Base-by-base conservation (phyloP, 306 rosid genomes). In the Sindora glabra region DNA sequence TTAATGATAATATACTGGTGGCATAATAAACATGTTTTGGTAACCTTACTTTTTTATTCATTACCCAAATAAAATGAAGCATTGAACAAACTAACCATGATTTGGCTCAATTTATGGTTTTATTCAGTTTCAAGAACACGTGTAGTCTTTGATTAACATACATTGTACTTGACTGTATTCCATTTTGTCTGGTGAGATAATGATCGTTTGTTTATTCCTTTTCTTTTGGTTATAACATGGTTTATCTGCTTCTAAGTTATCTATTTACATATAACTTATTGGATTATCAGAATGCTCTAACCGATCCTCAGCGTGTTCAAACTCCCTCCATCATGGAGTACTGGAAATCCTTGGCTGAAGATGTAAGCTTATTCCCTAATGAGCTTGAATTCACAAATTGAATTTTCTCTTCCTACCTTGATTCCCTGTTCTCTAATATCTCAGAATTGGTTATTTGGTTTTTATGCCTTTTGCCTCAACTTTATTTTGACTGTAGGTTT, bases 281-380 rank as follows among this genome's bases (percentile, higher is more conserved):
- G 47, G 73, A 66, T 54, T 49, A 24, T 42, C 89, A 87, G 96
- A 81, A 81, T 76, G 95, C 98, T 65, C 79, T 92, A 72, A 92
- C 86, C 3, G 80, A 92, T 81, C 83, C 95, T 77, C 98, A 85
- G 59, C 98, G 95, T 57, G 92, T 92, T 74, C 83, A 75, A 69
- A 92, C 92, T 45, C 98, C 98, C 67, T 73, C 84, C n/a, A 88
- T 92, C 64, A 65, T 69, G 68, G 98, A 86, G 56, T 92, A 88
- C 73, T 92, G 96, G 96, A 91, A 86, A 69, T 90, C 96, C 56
- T 76, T 92, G 83, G 96, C 92, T 46, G 98, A 92, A 30, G 98
- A 92, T 74, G 97, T 87, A 76, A 87, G 96, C 67, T 49, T 50
- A 38, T 48, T 69, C 22, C 64, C 54, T 45, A 57, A 24, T 67